Evolutionary conservation across 2,329 filamentous ascomycete genomes (phyloP).

Genomic region (Trichoderma hamatum): DNA sequence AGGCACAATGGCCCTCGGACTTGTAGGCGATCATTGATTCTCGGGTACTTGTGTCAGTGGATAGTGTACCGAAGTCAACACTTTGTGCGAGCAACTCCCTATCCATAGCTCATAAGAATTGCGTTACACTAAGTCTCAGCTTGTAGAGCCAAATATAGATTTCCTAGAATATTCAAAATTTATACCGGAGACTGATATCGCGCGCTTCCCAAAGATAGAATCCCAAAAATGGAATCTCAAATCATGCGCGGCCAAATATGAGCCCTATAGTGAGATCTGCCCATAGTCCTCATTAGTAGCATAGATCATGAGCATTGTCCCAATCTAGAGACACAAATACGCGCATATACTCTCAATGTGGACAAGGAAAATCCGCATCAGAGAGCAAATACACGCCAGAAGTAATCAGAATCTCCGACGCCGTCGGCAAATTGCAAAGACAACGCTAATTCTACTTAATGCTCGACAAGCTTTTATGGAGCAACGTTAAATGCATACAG

Average conservation of each 20-base stretch:
- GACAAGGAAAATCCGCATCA: background rate
- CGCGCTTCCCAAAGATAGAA: background rate
- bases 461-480: background rate
- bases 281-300: background rate
- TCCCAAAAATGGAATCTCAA: background rate
- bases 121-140: too few relatives aligned
- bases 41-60: too few relatives aligned
- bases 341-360: background rate
- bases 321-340: background rate
- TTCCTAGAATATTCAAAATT: too few relatives aligned
- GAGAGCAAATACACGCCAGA: background rate
- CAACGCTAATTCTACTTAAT: background rate
- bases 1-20: background rate
- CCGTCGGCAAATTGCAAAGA: background rate
- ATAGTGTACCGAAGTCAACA: too few relatives aligned
- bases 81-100: too few relatives aligned
- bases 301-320: background rate
- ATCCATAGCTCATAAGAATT: too few relatives aligned
- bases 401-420: background rate
- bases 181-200: background rate
- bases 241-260: background rate
- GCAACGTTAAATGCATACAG: constrained; percentile 9
- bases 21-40: background rate
- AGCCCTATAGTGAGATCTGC: background rate
- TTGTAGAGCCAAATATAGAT: too few relatives aligned